phyloP scores from a whole-genome alignment of 148 eudicot genomes.

The Dysphania ambrosioides region DNA sequence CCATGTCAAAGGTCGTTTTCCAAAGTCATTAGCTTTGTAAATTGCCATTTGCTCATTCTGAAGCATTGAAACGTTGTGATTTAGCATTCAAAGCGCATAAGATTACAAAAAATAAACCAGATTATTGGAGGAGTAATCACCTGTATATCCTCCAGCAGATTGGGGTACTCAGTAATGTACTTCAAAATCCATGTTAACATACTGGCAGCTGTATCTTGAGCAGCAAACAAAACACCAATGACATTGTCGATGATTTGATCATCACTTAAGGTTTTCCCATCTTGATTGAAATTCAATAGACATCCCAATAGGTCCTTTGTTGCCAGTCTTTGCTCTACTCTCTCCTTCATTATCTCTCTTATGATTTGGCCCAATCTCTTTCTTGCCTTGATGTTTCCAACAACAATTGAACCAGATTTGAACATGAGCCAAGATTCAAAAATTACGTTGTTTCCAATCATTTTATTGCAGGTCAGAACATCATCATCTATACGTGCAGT shows the following conservation, averaged over 20 bases:
- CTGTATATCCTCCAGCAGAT: conserved; percentile 54
- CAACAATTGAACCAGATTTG: neutral
- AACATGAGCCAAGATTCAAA: neutral
- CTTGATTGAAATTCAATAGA: conserved; percentile 58
- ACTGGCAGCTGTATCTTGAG: conserved; percentile 94
- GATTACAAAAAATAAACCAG: no score
- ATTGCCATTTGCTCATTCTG: conserved; percentile 71
- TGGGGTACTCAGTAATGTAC: conserved; percentile 54
- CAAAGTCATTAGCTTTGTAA: conserved; percentile 43
- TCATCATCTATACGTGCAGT: no score
- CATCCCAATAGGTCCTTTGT: conserved; percentile 54
- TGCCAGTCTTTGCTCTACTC: conserved; percentile 51
- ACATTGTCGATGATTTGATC: conserved; percentile 71
- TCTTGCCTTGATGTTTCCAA: conserved; percentile 48
- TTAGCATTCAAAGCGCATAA: no score
- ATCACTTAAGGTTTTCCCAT: conserved; percentile 46
- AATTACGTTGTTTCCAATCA: no score
- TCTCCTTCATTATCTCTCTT: conserved; percentile 53
- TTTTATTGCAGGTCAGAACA: no score
- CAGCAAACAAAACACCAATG: conserved; percentile 84
- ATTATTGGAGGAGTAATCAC: conserved; percentile 33
- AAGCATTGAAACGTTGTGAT: neutral
- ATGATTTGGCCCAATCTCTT: conserved; percentile 46
- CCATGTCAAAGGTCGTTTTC: conserved; percentile 59
- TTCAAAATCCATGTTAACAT: conserved; percentile 80